These are phyloP conservation scores for Mayamaea pseudoterrestris DNA, from an alignment of 108 stramenopile genomes.

Conservation along the genomic window DNA sequence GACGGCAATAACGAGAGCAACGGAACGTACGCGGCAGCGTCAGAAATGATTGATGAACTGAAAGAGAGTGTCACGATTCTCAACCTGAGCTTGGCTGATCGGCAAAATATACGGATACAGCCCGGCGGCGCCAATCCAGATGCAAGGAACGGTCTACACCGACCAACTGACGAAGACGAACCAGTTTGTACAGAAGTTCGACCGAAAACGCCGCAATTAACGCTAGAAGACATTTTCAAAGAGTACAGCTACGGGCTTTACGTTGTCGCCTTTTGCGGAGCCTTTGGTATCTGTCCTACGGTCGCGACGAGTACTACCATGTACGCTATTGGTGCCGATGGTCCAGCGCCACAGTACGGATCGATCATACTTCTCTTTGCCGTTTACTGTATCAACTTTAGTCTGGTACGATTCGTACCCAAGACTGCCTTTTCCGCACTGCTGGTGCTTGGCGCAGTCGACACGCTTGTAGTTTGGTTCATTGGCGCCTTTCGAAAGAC, in stretches of 20 bases:
- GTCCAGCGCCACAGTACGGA: constrained; percentile 37
- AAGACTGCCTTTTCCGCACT: constrained; percentile 70
- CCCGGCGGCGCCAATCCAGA: too few species aligned
- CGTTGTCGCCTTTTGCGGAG: constrained; percentile 30
- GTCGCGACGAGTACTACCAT: constrained; percentile 24
- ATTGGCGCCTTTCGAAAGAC: constrained; percentile 44
- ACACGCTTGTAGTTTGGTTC: constrained; percentile 43
- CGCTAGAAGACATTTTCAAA: constrained; percentile 22
- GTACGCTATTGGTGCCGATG: constrained; percentile 32
- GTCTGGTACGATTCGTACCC: constrained; percentile 48
- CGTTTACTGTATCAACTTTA: constrained; percentile 49
- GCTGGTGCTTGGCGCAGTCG: constrained; percentile 43
- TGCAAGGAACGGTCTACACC: too few species aligned
- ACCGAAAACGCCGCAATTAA: too few species aligned
- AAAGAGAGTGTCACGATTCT: too few species aligned
- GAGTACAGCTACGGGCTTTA: constrained; percentile 37
- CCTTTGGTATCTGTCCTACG: constrained; percentile 40
- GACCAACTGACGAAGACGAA: too few species aligned
- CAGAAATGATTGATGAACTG: too few species aligned
- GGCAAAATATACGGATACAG: too few species aligned
- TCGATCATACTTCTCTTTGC: constrained; percentile 30
- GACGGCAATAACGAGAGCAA: too few species aligned
- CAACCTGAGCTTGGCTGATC: too few species aligned
- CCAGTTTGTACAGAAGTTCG: too few species aligned
- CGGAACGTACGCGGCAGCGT: too few species aligned